Evolutionary conservation across 495 filamentous ascomycete species (phyloP).

Genomic region (Trichoderma orchidacearum): DNA sequence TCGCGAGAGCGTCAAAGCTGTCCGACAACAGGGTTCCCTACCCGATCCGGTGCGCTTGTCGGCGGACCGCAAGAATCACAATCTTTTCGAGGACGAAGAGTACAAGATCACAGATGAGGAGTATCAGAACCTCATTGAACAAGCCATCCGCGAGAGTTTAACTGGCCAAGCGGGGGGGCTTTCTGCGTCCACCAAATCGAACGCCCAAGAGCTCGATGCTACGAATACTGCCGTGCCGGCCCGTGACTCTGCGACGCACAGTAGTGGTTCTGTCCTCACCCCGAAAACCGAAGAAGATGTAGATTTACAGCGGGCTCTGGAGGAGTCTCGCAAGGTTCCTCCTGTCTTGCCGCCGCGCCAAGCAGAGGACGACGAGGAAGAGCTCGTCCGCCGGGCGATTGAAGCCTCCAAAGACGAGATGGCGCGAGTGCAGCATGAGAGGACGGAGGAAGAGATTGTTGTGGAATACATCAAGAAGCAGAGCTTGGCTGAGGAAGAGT

Average conservation of each 20-base stretch:
- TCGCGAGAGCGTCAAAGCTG: conserved; percentile 48
- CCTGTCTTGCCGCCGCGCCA: background rate
- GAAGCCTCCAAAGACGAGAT: conserved; percentile 24
- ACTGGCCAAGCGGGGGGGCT: conserved; percentile 19
- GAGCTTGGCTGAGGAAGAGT: conserved; percentile 53
- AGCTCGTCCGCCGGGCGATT: conserved; percentile 32
- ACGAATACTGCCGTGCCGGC: background rate
- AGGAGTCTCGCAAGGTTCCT: conserved; percentile 8
- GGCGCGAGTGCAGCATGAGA: conserved; percentile 20
- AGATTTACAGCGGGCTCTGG: conserved; percentile 16
- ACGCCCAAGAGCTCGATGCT: conserved; percentile 18
- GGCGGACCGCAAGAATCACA: background rate
- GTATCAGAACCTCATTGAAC: conserved; percentile 41
- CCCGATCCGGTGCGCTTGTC: background rate
- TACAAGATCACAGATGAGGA: conserved; percentile 30
- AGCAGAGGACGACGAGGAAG: conserved; percentile 20
- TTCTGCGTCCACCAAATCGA: background rate
- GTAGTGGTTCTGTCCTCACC: background rate
- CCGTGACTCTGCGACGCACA: background rate
- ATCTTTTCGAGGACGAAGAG: conserved; percentile 14
- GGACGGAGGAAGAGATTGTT: conserved; percentile 57
- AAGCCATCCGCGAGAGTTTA: conserved; percentile 43
- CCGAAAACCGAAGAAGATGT: conserved; percentile 9
- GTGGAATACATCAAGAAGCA: conserved; percentile 68
- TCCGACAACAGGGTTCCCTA: conserved; percentile 20